These are phyloP conservation scores for Penicillium frequentans DNA, from an alignment of 2,329 filamentous ascomycete species.

Conservation along the genomic window DNA sequence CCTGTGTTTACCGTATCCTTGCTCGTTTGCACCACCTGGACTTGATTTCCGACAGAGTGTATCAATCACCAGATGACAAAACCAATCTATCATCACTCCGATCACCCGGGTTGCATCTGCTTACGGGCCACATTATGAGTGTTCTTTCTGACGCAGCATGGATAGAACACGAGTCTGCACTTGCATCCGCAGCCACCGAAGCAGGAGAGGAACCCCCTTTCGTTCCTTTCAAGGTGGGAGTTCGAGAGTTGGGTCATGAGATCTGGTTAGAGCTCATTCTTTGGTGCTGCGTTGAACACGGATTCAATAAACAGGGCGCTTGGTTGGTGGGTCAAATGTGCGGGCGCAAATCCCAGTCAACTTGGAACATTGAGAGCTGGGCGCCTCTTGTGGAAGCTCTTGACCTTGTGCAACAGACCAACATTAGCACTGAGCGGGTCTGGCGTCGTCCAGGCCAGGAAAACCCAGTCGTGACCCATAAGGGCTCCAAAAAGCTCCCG, in stretches of 20 bases:
- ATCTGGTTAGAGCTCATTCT: conserved; percentile 53
- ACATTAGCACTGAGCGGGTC: conserved; percentile 35
- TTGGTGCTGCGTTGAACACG: conserved; percentile 52
- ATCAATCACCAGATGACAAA: conserved; percentile 36
- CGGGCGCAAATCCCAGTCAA: conserved; percentile 21
- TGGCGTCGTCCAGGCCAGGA: conserved; percentile 35
- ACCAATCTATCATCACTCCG: conserved; percentile 34
- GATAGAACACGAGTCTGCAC: conserved; percentile 41
- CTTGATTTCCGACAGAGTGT: conserved; percentile 44
- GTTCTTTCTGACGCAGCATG: conserved; percentile 49
- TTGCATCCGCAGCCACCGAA: conserved; percentile 36
- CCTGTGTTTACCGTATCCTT: conserved; percentile 44
- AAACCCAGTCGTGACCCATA: conserved; percentile 14
- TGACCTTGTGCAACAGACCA: conserved; percentile 32
- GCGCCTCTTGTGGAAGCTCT: conserved; percentile 28
- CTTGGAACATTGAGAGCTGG: conserved; percentile 47
- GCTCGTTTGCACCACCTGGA: conserved; percentile 48
- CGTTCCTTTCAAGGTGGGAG: conserved; percentile 40
- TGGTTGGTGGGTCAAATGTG: conserved; percentile 40
- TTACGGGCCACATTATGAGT: conserved; percentile 48
- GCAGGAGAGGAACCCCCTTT: conserved; percentile 40
- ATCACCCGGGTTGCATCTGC: conserved; percentile 45
- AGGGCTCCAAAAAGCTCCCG: conserved; percentile 18
- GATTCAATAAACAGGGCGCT: conserved; percentile 42
- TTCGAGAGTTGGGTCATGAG: conserved; percentile 47